These are phyloP conservation scores for Coffea canephora DNA, from an alignment of 257 asterid species.

Conservation along the genomic window DNA sequence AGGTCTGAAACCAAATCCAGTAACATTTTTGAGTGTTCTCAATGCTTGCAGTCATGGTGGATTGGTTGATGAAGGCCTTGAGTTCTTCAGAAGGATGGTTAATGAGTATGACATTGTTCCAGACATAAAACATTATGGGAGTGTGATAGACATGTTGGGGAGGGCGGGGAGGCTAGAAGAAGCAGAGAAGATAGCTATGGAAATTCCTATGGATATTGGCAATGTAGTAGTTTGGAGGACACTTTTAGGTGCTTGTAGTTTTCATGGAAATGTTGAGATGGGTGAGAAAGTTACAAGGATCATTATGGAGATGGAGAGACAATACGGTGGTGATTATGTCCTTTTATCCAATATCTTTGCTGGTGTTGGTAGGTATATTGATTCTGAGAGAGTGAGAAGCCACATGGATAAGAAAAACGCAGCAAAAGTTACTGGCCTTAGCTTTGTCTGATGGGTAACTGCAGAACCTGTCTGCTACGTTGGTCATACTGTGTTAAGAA, in stretches of 20 bases:
- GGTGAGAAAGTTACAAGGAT: constrained; percentile 57
- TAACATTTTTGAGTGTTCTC: constrained; percentile 60
- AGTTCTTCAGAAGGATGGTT: constrained; percentile 51
- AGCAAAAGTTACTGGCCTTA: constrained; percentile 48
- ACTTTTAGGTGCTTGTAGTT: constrained; percentile 70
- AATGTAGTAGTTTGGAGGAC: constrained; percentile 74
- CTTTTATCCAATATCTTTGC: constrained; percentile 66
- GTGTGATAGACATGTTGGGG: constrained; percentile 69
- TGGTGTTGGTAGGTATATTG: constrained; percentile 54
- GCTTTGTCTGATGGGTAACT: constrained; percentile 27
- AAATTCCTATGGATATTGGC: constrained; percentile 40
- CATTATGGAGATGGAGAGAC: constrained; percentile 54
- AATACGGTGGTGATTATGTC: constrained; percentile 76
- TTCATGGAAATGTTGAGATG: constrained; percentile 60
- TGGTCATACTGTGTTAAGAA: background rate
- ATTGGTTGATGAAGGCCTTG: constrained; percentile 63
- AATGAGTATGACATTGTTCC: constrained; percentile 43
- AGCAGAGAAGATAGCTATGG: constrained; percentile 62
- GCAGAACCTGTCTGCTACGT: background rate
- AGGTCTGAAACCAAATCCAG: constrained; percentile 46
- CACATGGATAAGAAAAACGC: constrained; percentile 52
- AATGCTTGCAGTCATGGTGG: constrained; percentile 78
- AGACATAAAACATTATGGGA: constrained; percentile 60
- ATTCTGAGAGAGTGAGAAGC: constrained; percentile 62
- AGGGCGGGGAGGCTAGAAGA: constrained; percentile 81